phyloP scores from a whole-genome alignment of 1,284 basidiomycete genomes.

The Trichosporon sp. region DNA sequence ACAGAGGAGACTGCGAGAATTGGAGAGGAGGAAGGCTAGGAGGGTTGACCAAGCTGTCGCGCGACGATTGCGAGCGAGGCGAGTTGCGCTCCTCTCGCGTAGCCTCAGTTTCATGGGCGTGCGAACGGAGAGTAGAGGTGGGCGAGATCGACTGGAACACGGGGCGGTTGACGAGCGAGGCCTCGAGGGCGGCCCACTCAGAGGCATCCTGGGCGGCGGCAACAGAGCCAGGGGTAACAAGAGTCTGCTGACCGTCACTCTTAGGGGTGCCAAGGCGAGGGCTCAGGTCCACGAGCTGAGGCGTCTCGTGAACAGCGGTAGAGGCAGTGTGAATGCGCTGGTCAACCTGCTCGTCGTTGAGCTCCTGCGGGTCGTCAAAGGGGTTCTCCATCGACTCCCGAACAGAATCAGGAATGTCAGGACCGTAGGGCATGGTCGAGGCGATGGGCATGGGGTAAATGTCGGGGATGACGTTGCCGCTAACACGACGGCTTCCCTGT shows the following conservation, averaged over 20 bases:
- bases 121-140: constrained; percentile 34
- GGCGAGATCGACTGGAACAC: constrained; percentile 44
- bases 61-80: neutral
- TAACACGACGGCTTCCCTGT: neutral
- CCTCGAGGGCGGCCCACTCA: constrained; percentile 37
- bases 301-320: neutral
- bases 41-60: neutral
- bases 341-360: constrained; percentile 4
- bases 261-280: constrained; percentile 14
- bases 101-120: constrained; percentile 18
- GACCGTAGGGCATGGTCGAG: constrained; percentile 18
- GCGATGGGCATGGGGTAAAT: constrained; percentile 23
- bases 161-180: constrained; percentile 30
- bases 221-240: constrained; percentile 9
- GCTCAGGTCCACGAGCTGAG: constrained; percentile 23
- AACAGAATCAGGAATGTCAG: constrained; percentile 7
- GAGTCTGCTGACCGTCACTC: constrained; percentile 17
- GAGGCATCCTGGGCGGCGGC: constrained; percentile 15
- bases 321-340: constrained; percentile 2
- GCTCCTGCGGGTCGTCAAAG: neutral
- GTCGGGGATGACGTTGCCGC: constrained; percentile 8
- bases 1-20: constrained; percentile 7
- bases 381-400: constrained; percentile 1
- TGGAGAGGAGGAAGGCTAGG: constrained; percentile 12
- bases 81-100: neutral